Evolutionary conservation across 176 grass and related monocot genomes (phyloP).

Genomic region (Juncus inflexus): DNA sequence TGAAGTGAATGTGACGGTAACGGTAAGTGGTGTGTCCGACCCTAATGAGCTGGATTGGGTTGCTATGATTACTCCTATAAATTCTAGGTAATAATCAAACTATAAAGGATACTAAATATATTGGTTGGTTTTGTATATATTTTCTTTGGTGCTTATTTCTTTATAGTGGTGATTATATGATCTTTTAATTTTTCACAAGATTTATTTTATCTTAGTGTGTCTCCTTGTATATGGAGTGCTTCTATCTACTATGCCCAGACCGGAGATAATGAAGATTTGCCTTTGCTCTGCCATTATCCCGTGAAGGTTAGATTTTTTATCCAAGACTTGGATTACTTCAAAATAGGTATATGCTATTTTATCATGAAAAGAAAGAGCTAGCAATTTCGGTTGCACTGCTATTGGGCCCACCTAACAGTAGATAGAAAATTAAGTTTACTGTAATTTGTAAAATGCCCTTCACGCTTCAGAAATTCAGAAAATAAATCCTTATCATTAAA

Average conservation of each 20-base stretch:
- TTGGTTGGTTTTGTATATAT: no score
- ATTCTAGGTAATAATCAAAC: slow-evolving; percentile 59
- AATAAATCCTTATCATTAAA: no score
- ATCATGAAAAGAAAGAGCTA: no score
- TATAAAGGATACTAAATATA: neutral
- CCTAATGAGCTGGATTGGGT: slow-evolving; percentile 49
- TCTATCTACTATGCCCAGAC: slow-evolving; percentile 35
- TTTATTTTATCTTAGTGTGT: slow-evolving; percentile 30
- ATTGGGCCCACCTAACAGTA: no score
- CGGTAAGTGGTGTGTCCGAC: slow-evolving; percentile 35
- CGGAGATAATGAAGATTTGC: slow-evolving; percentile 44
- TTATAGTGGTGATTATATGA: neutral
- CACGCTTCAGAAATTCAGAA: no score
- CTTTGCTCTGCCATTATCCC: slow-evolving; percentile 69
- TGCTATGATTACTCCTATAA: slow-evolving; percentile 68
- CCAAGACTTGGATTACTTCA: no score
- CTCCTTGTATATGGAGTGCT: slow-evolving; percentile 30
- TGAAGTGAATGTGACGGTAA: slow-evolving; percentile 50
- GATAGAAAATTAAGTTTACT: no score
- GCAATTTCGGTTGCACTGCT: no score
- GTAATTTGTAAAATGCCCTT: no score
- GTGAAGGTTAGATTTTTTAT: slow-evolving; percentile 57
- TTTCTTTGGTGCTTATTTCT: neutral
- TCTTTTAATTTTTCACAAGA: neutral
- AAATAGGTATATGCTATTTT: no score